A percentile compares a stretch with the other conserved stretches of the same genome.
Conservation (phyloP, 148 eudicot genomes). For the Chenopodium suecicum region DNA sequence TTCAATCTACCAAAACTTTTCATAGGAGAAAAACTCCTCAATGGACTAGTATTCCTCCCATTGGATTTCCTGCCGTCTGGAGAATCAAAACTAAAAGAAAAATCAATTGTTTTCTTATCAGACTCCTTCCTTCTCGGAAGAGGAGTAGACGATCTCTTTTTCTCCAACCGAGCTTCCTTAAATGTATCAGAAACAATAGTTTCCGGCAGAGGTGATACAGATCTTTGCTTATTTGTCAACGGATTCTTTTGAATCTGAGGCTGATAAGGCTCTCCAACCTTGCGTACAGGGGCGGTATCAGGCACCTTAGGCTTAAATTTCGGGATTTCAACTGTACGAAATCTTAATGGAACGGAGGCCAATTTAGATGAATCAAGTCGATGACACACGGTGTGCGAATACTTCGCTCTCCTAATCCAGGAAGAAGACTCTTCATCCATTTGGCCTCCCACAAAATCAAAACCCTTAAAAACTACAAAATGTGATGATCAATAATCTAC, state of each 20-base stretch:
- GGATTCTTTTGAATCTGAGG: slow-evolving; percentile 44
- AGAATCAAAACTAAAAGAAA: slow-evolving; percentile 29
- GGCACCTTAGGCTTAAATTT: slow-evolving; percentile 44
- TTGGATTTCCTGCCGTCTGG: slow-evolving; percentile 20
- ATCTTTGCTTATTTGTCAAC: slow-evolving; percentile 48
- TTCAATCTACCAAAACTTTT: slow-evolving; percentile 46
- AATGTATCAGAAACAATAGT: slow-evolving; percentile 59
- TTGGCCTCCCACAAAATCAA: slow-evolving; percentile 31
- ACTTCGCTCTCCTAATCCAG: slow-evolving; percentile 79
- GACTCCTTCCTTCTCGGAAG: slow-evolving; percentile 44
- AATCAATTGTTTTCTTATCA: slow-evolving; percentile 48
- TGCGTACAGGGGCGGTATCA: slow-evolving; percentile 22
- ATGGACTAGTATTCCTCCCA: slow-evolving; percentile 48
- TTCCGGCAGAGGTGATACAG: slow-evolving; percentile 58
- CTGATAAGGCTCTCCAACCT: slow-evolving; percentile 22
- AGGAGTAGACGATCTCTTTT: slow-evolving; percentile 74
- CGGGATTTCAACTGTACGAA: slow-evolving; percentile 32
- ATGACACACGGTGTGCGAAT: slow-evolving; percentile 74
- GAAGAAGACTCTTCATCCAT: slow-evolving; percentile 76
- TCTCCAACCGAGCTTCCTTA: slow-evolving; percentile 62
- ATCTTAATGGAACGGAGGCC: slow-evolving; percentile 41
- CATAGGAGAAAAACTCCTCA: slow-evolving; percentile 45
- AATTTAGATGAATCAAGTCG: slow-evolving; percentile 55
- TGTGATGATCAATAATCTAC: slow-evolving; percentile 29
- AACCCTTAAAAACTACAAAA: slow-evolving; percentile 1